These are phyloP conservation scores for Rubia tinctorum DNA, from an alignment of 305 asterid genomes.

Conservation along the genomic window DNA sequence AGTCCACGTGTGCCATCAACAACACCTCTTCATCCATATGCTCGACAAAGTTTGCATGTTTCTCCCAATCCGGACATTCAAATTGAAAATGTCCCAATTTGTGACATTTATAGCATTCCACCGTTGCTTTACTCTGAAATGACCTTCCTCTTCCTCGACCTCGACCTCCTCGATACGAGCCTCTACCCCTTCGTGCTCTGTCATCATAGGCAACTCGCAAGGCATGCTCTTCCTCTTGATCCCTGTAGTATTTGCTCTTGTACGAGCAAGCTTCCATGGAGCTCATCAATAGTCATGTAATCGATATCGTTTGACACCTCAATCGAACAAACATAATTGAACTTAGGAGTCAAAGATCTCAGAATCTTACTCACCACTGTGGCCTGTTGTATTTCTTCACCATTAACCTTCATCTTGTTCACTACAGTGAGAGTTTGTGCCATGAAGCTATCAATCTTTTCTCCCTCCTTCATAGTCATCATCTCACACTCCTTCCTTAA, in stretches of 20 bases:
- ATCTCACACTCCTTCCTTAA: background rate
- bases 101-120: background rate
- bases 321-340: background rate
- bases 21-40: background rate
- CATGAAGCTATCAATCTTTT: background rate
- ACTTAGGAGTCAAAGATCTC: constrained; percentile 1
- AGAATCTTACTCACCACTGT: background rate
- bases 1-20: background rate
- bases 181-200: background rate
- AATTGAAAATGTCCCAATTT: background rate
- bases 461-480: background rate
- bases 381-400: background rate
- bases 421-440: background rate
- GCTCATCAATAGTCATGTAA: constrained; percentile 1
- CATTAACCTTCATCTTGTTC: background rate
- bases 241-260: background rate
- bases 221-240: background rate
- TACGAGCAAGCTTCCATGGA: background rate
- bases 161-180: background rate
- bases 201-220: background rate
- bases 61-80: background rate
- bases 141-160: background rate
- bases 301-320: background rate
- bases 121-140: background rate
- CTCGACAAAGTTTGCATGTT: background rate